These are phyloP conservation scores for Candida sanyaensis DNA, from an alignment of 1,139 yeast genomes.

Conservation along the genomic window DNA sequence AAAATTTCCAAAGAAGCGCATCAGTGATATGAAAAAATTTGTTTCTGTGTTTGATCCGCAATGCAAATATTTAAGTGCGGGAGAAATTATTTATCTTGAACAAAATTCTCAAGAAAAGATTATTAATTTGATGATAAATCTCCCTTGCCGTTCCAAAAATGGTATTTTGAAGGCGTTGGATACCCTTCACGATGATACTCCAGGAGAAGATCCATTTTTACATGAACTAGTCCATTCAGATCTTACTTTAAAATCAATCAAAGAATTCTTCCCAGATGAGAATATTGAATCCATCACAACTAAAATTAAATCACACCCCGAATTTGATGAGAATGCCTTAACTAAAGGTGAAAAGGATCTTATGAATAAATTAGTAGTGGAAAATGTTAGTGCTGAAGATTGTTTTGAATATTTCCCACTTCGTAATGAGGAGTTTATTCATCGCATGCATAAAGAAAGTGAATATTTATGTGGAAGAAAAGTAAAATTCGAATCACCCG, in stretches of 20 bases:
- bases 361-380: slow-evolving; percentile 11
- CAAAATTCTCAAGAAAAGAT: neutral
- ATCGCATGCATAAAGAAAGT: slow-evolving; percentile 20
- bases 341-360: slow-evolving; percentile 19
- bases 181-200: neutral
- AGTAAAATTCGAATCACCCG: slow-evolving; percentile 25
- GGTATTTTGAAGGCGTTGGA: neutral
- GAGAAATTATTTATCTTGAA: neutral
- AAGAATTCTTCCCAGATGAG: slow-evolving; percentile 11
- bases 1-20: neutral
- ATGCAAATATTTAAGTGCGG: neutral
- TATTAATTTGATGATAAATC: neutral
- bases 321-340: slow-evolving; percentile 10
- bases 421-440: slow-evolving; percentile 17
- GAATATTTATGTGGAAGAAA: slow-evolving; percentile 26
- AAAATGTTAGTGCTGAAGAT: slow-evolving; percentile 10
- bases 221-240: slow-evolving; percentile 8
- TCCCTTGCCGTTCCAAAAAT: neutral
- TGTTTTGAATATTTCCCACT: slow-evolving; percentile 17
- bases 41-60: neutral
- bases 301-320: slow-evolving; percentile 8
- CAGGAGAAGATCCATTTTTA: neutral
- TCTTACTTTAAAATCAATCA: slow-evolving; percentile 12
- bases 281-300: slow-evolving; percentile 8
- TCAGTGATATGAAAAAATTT: slow-evolving; percentile 1